A percentile compares a stretch with the other conserved stretches of the same genome.
These are phyloP conservation scores for grape (Vitis vinifera) DNA, from an alignment of 164 flowering plant species.

Conservation along the genomic window DNA sequence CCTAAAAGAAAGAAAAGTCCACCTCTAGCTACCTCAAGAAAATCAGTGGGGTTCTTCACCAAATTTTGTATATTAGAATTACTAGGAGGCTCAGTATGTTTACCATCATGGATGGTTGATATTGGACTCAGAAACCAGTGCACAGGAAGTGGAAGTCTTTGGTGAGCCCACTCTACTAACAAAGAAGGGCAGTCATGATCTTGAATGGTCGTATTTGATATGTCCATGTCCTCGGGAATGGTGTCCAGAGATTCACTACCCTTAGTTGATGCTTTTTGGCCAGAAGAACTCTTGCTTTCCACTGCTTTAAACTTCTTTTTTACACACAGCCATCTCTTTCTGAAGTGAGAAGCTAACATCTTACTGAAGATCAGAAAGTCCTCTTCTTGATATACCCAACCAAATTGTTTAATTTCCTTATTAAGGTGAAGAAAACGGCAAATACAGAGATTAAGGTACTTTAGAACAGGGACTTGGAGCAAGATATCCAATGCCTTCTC, in stretches of 20 bases:
- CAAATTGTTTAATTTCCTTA: constrained; percentile 25
- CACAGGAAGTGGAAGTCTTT: constrained; percentile 87
- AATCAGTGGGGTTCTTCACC: constrained; percentile 23
- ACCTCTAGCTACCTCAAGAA: constrained; percentile 52
- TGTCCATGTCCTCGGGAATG: constrained; percentile 68
- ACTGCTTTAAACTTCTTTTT: constrained; percentile 39
- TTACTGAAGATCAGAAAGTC: constrained; percentile 51
- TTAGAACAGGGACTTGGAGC: constrained; percentile 51
- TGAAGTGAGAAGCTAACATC: constrained; percentile 59
- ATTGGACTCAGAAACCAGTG: constrained; percentile 95
- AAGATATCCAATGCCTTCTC: constrained; percentile 63
- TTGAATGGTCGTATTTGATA: constrained; percentile 17
- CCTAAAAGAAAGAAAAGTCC: constrained; percentile 87
- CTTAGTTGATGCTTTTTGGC: constrained; percentile 16
- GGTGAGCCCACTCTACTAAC: constrained; percentile 74
- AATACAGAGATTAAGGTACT: constrained; percentile 44
- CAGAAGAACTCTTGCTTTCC: constrained; percentile 9
- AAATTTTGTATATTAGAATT: constrained; percentile 9
- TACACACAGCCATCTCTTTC: constrained; percentile 60
- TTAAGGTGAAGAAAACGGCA: constrained; percentile 27
- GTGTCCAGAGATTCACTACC: constrained; percentile 48
- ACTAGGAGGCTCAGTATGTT: constrained; percentile 15
- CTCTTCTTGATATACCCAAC: constrained; percentile 54
- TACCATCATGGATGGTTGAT: constrained; percentile 34
- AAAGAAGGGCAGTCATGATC: constrained; percentile 27